Evolutionary conservation across 768 basidiomycete species (phyloP), one percentile per base, ranked within the genome.

Genomic region (Kwoniella pini): DNA sequence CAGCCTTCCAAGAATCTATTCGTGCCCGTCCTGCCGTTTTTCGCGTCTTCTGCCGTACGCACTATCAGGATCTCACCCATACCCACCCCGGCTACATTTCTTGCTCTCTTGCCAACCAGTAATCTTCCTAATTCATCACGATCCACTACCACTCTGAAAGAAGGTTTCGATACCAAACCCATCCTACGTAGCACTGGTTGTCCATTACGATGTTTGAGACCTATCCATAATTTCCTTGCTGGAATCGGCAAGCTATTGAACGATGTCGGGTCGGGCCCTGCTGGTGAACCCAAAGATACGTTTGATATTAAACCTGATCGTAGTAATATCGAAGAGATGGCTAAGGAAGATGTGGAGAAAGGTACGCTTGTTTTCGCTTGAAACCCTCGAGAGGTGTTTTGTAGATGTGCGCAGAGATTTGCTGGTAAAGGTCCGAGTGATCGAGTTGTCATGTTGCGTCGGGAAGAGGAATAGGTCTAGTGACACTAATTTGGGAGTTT

Each of bases 31-130:
- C 63, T 55, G 15, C 60, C 61, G 4, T 88, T 87, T 62, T 88
- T 81, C 74, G 88, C 86, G 80, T 80, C 85, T 69, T 82, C 83
- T 67, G 82, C 82, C 50, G 88, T 91, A 78, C 81, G 83, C 17
- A 99, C 85, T 10, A 98, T 85, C 21, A 90, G 89, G 65, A 98
- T 85, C 81, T 99, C 96, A 17, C 96, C 94, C 83, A 98, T 85
- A 0, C 88, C 87, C 54, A 98, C 81, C 0, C 94, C 91, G 61
- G 85, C 85, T 12, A 96, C 83, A 10, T 85, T 86, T 75, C 89
- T 86, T 7, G 88, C 90, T 58, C 91, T 81, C 56, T 89, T 80
- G 5, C 96, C 96, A 1, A 87, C 86, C 70, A 92, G 89, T 38
- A 98, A 82, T 21, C 87, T 79, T 40, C 85, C 80, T 48, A 99